Evolutionary conservation across 257 asterid species (phyloP).

Genomic region (Plantago major): DNA sequence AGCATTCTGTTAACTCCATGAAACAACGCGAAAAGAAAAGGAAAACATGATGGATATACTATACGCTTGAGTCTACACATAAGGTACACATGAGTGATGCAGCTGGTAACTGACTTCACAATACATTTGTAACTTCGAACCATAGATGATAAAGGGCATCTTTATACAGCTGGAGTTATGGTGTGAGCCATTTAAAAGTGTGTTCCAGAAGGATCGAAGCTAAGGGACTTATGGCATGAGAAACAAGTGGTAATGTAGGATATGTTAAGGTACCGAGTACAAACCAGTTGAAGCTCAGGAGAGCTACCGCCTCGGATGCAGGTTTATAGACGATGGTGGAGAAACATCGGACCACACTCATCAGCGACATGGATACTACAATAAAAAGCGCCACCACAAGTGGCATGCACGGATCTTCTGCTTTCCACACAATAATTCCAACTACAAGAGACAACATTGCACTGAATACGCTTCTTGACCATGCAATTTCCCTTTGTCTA

Average conservation of each 20-base stretch:
- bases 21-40: no score
- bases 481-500: slow-evolving; percentile 37
- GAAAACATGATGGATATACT: no score
- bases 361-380: slow-evolving; percentile 49
- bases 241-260: slow-evolving; percentile 47
- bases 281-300: slow-evolving; percentile 75
- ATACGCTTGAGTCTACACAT: no score
- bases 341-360: slow-evolving; percentile 40
- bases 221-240: slow-evolving; percentile 28
- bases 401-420: slow-evolving; percentile 64
- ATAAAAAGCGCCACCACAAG: slow-evolving; percentile 49
- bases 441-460: slow-evolving; percentile 46
- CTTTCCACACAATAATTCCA: slow-evolving; percentile 56
- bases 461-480: slow-evolving; percentile 51
- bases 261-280: slow-evolving; percentile 51
- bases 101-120: no score
- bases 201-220: slow-evolving; percentile 11
- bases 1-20: no score
- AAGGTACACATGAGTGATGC: no score
- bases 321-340: slow-evolving; percentile 36
- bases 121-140: no score
- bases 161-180: not conserved
- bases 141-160: not conserved
- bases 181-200: not conserved
- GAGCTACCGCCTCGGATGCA: slow-evolving; percentile 49